Evolutionary conservation across 169 alveolate genomes (phyloP).

Genomic region (Plasmodium cynomolgi): DNA sequence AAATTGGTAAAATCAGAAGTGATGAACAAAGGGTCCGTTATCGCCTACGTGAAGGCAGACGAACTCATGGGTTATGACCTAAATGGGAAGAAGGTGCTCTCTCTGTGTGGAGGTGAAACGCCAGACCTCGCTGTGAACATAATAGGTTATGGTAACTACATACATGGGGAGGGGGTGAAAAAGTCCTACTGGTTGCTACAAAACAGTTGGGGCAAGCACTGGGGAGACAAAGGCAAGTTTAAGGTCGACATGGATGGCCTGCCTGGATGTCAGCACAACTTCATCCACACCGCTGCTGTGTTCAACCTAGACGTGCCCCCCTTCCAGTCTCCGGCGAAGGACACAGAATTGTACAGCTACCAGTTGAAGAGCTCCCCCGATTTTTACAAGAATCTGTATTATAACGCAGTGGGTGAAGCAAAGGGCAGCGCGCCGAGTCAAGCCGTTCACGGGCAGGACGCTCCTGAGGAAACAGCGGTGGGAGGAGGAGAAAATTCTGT

Average conservation of each 20-base stretch:
- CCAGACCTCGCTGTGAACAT: conserved; percentile 55
- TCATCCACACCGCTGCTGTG: conserved; percentile 17
- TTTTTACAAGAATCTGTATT: conserved; percentile 19
- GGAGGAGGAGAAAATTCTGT: not conserved
- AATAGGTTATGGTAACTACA: conserved; percentile 64
- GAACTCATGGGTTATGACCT: conserved; percentile 19
- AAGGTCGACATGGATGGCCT: conserved; percentile 46
- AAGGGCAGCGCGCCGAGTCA: not conserved
- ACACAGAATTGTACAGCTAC: not conserved
- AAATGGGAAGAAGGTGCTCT: conserved; percentile 54
- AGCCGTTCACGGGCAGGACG: not conserved
- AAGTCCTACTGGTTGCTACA: conserved; percentile 34
- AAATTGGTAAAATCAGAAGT: conserved; percentile 37
- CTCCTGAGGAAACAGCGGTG: not conserved
- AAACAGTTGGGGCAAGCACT: conserved; percentile 58
- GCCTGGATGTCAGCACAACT: conserved; percentile 2
- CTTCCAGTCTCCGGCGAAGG: not conserved
- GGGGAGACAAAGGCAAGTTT: conserved; percentile 42
- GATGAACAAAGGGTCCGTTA: conserved; percentile 64
- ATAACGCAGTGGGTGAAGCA: not conserved
- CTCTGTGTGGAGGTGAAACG: conserved; percentile 20
- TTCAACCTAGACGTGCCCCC: not conserved
- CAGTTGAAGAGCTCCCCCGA: conserved; percentile 21
- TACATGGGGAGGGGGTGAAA: not conserved
- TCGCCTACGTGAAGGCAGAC: conserved; percentile 53